These are phyloP conservation scores for Echium plantagineum DNA, from an alignment of 257 asterid species.

Conservation along the genomic window DNA sequence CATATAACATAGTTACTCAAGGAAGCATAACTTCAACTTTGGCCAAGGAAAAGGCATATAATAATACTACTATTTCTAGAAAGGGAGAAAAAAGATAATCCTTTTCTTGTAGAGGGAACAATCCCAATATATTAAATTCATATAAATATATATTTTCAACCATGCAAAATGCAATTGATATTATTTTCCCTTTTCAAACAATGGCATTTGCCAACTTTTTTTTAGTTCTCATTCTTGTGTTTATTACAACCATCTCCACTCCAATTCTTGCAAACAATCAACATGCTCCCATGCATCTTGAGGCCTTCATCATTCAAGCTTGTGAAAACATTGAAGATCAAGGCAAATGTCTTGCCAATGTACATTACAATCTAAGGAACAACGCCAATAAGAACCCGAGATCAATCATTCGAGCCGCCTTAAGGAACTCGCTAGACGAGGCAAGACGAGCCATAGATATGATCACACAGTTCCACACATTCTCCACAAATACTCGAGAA, in stretches of 20 bases:
- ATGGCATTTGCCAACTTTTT: constrained; percentile 23
- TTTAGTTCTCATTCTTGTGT: constrained; percentile 18
- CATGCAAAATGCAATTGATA: background rate
- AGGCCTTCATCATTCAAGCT: constrained; percentile 48
- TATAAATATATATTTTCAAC: background rate
- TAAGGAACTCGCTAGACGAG: constrained; percentile 47
- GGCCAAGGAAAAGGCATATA: constrained; percentile 14
- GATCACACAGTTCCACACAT: constrained; percentile 48
- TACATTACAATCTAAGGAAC: constrained; percentile 28
- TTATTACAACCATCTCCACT: constrained; percentile 25
- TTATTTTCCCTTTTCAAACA: constrained; percentile 5
- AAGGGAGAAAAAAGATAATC: constrained; percentile 21
- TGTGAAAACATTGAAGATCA: constrained; percentile 41
- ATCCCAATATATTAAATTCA: constrained; percentile 12
- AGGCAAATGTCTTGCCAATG: constrained; percentile 39
- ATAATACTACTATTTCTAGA: constrained; percentile 28
- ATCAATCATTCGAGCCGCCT: constrained; percentile 52
- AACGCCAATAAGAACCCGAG: constrained; percentile 12
- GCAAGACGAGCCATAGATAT: constrained; percentile 42
- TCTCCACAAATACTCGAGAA: constrained; percentile 58
- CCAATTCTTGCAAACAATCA: constrained; percentile 14
- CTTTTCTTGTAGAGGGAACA: constrained; percentile 39
- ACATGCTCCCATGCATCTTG: constrained; percentile 21
- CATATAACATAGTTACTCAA: constrained; percentile 16
- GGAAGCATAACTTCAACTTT: constrained; percentile 41